Evolutionary conservation across 2,329 filamentous ascomycete genomes (phyloP).

Genomic region (Sporothrix brunneoviolacea): DNA sequence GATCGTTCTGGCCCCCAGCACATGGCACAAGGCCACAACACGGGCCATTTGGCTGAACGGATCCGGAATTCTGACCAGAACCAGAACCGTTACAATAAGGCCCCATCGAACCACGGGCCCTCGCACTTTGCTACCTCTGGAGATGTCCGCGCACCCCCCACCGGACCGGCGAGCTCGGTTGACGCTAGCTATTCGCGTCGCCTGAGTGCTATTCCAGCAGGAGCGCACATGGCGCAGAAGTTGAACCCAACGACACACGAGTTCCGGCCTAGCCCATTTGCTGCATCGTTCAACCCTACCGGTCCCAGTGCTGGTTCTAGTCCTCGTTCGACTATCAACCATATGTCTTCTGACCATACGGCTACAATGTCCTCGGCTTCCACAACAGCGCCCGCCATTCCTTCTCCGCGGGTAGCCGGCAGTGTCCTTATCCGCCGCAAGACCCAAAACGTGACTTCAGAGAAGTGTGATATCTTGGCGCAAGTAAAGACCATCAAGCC

Average conservation of each 20-base stretch:
- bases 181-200: conserved; percentile 49
- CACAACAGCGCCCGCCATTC: background rate
- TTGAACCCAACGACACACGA: conserved; percentile 64
- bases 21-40: conserved; percentile 33
- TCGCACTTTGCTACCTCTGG: conserved; percentile 46
- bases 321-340: conserved; percentile 56
- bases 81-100: conserved; percentile 28
- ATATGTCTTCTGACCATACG: conserved; percentile 22
- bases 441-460: conserved; percentile 62
- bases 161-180: conserved; percentile 58
- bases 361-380: conserved; percentile 17
- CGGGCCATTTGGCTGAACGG: conserved; percentile 43
- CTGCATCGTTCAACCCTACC: conserved; percentile 72
- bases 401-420: conserved; percentile 3
- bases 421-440: conserved; percentile 57
- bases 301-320: conserved; percentile 64
- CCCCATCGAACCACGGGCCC: conserved; percentile 25
- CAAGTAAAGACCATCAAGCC: conserved; percentile 49
- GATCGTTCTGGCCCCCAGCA: conserved; percentile 39
- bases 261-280: conserved; percentile 79
- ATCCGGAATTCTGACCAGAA: conserved; percentile 44
- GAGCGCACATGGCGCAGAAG: conserved; percentile 45
- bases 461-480: conserved; percentile 54
- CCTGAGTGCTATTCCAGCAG: conserved; percentile 40
- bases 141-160: conserved; percentile 66